phyloP scores from a whole-genome alignment of 1,284 basidiomycete genomes.

The Boletus sp. region DNA sequence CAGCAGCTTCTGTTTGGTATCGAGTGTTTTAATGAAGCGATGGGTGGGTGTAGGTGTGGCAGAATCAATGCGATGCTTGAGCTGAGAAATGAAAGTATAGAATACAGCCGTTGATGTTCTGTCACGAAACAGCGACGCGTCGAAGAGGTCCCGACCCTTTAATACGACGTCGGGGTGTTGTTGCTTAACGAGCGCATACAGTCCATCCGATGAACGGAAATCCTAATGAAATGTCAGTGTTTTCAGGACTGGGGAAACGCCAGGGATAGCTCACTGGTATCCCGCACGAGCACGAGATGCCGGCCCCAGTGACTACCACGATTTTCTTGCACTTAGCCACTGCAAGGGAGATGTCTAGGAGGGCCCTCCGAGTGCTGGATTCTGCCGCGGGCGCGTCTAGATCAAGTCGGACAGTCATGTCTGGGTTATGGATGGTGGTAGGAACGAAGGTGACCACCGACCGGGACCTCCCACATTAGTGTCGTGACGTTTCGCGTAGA shows the following conservation, averaged over 20 bases:
- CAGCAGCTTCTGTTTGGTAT: constrained; percentile 79
- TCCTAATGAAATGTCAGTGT: constrained; percentile 51
- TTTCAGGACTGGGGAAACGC: background rate
- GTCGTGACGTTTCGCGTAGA: constrained; percentile 23
- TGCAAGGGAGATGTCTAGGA: constrained; percentile 66
- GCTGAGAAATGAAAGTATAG: constrained; percentile 90
- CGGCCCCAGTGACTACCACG: constrained; percentile 85
- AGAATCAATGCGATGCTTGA: constrained; percentile 77
- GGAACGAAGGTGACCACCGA: constrained; percentile 11
- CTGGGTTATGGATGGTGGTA: constrained; percentile 11
- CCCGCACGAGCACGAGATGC: constrained; percentile 89
- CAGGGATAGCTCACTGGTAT: constrained; percentile 67
- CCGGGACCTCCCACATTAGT: background rate
- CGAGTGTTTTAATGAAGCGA: constrained; percentile 81
- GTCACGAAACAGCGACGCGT: constrained; percentile 82
- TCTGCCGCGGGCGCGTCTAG: constrained; percentile 46
- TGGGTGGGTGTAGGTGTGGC: constrained; percentile 87
- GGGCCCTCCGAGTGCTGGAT: constrained; percentile 49
- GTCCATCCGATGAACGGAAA: constrained; percentile 83
- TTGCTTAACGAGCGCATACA: constrained; percentile 84
- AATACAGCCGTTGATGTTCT: constrained; percentile 85
- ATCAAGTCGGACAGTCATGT: constrained; percentile 57
- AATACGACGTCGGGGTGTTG: constrained; percentile 79
- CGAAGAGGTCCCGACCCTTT: constrained; percentile 88
- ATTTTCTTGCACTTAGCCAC: constrained; percentile 83